Evolutionary conservation across 768 basidiomycete species (phyloP), one percentile per base, ranked within the genome.

Genomic region (Rhizopogon vinicolor): DNA sequence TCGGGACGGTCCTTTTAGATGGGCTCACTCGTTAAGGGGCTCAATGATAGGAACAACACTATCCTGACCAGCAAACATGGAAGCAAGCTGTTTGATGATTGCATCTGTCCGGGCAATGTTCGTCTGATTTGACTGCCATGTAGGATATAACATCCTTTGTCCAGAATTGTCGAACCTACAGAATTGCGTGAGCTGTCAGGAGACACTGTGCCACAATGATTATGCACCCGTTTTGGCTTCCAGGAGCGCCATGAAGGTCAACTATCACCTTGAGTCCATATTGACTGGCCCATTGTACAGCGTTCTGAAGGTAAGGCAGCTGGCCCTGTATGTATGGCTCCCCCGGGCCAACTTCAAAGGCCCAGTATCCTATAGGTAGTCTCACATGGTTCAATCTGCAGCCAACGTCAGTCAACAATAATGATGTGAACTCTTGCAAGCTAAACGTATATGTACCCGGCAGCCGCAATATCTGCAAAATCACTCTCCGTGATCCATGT

Each of bases 351-450:
- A 92, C 83, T 55, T 94, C 91, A 62, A 86, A 92, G 1, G 89
- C 91, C 91, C 91, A 95, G 68, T 90, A 96, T 12, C 92, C 93
- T 43, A 95, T 89, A 13, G 91, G 91, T 39, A 93, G 64, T 44
- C 91, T 83, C 54, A 93, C 86, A 68, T 91, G 89, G 64, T 91
- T 93, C 52, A 92, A 74, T 14, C 89, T 89, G 63, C n/a, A 43
- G 52, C 44, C 41, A 40, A 56, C 58, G 52, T 52, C 44, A 50
- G 39, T 53, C 52, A 28, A 55, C 41, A 35, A 52, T n/a, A 33
- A 31, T 42, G 51, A 22, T 58, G 25, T 55, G 44, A 5, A 33
- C 51, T 12, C 28, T 16, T 35, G 44, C 44, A 29, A 51, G 25
- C 37, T 12, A 28, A 22, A 53, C 53, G 18, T 70, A 22, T 66